Conservation (phyloP, 202 grass and related monocot genomes). For the Setaria viridis region DNA sequence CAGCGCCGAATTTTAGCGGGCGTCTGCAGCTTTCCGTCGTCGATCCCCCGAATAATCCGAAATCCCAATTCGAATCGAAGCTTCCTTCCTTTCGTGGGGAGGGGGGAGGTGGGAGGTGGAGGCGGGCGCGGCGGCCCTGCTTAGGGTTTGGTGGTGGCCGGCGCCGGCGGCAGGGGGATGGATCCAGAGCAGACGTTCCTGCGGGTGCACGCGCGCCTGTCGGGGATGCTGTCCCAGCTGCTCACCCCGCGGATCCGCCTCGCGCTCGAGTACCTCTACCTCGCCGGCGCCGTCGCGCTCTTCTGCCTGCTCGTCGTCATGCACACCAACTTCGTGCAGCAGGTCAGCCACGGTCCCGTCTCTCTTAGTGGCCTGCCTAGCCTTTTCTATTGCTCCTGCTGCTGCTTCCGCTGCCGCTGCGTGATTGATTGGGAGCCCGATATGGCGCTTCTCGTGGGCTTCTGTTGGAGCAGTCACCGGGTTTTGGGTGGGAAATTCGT, state of each 20-base stretch:
- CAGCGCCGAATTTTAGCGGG: neutral
- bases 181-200: conserved; percentile 99
- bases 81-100: neutral
- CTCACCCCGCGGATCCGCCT: conserved; percentile 95
- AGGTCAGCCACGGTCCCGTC: conserved; percentile 48
- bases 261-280: conserved; percentile 90
- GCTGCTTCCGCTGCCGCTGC: neutral
- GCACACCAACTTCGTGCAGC: conserved; percentile 99
- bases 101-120: neutral
- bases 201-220: conserved; percentile 91
- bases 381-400: neutral
- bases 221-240: conserved; percentile 97
- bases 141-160: conserved; percentile 53
- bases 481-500: neutral
- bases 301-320: conserved; percentile 96
- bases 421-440: neutral
- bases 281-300: conserved; percentile 79
- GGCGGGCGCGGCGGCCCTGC: conserved; percentile 6
- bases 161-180: conserved; percentile 47
- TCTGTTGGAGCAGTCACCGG: neutral
- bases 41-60: neutral
- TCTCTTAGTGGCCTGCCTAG: neutral
- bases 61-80: conserved; percentile 41
- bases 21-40: neutral
- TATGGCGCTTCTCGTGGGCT: neutral